Evolutionary conservation across 805 yeast genomes (phyloP).

Genomic region (Debaryomyces maramus): DNA sequence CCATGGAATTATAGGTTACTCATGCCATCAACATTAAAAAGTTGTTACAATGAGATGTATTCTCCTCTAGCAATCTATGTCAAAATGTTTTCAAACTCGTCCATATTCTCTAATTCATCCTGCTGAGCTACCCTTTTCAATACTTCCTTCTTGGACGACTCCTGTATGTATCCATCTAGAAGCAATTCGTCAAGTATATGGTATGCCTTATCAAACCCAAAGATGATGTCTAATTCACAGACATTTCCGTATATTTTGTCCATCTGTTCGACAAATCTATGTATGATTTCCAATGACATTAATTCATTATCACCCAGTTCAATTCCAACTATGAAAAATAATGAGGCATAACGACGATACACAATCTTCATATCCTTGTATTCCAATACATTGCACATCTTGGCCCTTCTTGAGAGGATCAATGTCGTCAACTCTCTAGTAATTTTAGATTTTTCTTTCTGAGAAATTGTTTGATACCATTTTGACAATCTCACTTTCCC

Average conservation of each 20-base stretch:
- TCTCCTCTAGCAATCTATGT: too few species aligned
- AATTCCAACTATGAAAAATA: conserved; percentile 86
- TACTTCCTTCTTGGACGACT: conserved; percentile 78
- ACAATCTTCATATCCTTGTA: conserved; percentile 82
- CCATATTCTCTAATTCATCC: conserved; percentile 82
- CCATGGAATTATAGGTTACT: too few species aligned
- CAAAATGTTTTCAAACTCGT: conserved; percentile 50
- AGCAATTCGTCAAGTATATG: conserved; percentile 87
- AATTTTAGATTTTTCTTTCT: conserved; percentile 81
- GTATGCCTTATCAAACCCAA: conserved; percentile 93
- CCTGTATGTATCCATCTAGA: conserved; percentile 85
- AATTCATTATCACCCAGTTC: conserved; percentile 85
- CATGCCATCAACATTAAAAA: too few species aligned
- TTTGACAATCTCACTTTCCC: conserved; percentile 92
- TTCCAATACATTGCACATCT: conserved; percentile 94
- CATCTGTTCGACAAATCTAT: conserved; percentile 94
- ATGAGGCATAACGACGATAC: conserved; percentile 89
- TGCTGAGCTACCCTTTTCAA: conserved; percentile 75
- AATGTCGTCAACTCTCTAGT: conserved; percentile 84
- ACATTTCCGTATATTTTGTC: conserved; percentile 94
- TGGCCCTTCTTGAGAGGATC: conserved; percentile 80
- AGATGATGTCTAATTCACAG: conserved; percentile 93
- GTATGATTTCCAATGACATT: conserved; percentile 80
- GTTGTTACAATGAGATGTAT: too few species aligned
- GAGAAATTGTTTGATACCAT: conserved; percentile 86